Evolutionary conservation across 257 asterid genomes (phyloP), one percentile per base, ranked within the genome.

Genomic region (Sherardia arvensis): DNA sequence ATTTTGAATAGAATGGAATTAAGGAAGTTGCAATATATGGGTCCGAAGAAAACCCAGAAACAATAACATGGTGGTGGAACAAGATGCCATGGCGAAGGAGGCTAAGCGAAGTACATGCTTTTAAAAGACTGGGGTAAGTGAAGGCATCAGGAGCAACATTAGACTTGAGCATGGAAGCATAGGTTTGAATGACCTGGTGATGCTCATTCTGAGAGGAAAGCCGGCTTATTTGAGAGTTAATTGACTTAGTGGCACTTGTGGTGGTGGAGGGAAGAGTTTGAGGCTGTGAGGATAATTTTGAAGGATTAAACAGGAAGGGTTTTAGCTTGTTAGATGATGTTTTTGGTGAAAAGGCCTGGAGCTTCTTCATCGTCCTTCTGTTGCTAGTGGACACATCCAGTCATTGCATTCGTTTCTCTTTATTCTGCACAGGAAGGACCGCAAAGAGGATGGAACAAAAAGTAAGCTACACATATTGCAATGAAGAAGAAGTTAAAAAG

Each of bases 101-200:
- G 76, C 73, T 51, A 18, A 90, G 84, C 5, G 84, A 77, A 62
- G 79, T 78, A 79, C 94, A 87, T 59, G 97, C 92, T 68, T 87
- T 90, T 74, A 90, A 79, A 38, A 85, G 76, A 33, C 88, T 74
- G 29, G 97, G 95, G 73, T 77, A 87, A 29, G 95, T 87, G 66
- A 85, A 87, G 54, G 87, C 79, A 76, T 90, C 95, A 15, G 88
- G 80, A 14, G 80, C 70, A 9, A 76, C 28, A 69, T 71, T 75
- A 58, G 83, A 72, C 22, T 78, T 74, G 68, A 82, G 82, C 85
- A 87, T 79, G 71, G 88, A 71, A 60, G 68, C 28, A 78, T 77
- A 79, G 8, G 83, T 72, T 65, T 62, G 64, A 43, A 90, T 76
- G 27, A 79, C 92, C 56, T 83, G 81, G 21, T 77, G 80, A 74